phyloP scores from a whole-genome alignment of 78 protist genomes.

The Dictyostelium purpureum region DNA sequence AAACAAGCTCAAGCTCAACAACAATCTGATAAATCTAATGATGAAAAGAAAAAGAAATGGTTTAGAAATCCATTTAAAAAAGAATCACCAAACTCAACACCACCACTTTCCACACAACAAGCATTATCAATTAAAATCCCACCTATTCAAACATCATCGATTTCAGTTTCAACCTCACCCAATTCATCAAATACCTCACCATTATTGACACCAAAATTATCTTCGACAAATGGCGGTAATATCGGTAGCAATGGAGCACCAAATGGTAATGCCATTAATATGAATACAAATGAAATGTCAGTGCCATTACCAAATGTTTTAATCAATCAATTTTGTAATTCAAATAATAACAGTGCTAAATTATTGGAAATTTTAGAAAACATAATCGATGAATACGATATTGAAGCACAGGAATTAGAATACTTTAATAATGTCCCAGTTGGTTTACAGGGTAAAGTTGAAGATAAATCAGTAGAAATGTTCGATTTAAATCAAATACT shows the following conservation, averaged over 20 bases:
- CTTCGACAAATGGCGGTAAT: not conserved
- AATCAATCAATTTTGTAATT: not conserved
- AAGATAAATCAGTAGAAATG: slow-evolving; percentile 14
- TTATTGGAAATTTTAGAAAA: not conserved
- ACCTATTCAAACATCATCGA: not conserved
- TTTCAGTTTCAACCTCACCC: slow-evolving; percentile 8
- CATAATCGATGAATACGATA: not conserved
- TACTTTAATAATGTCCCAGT: slow-evolving; percentile 3
- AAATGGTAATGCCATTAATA: not conserved
- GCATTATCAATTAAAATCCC: not conserved
- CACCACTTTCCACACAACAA: not conserved
- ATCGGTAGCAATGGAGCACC: not conserved
- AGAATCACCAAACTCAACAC: slow-evolving; percentile 10
- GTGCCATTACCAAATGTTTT: slow-evolving; percentile 1
- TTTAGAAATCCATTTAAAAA: slow-evolving; percentile 13
- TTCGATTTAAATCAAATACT: not conserved
- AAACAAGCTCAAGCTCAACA: not conserved
- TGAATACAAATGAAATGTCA: not conserved
- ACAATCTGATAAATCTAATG: not conserved
- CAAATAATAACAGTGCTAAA: not conserved
- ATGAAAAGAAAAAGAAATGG: slow-evolving; percentile 12
- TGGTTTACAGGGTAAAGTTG: slow-evolving; percentile 31
- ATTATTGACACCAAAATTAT: not conserved
- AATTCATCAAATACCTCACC: not conserved
- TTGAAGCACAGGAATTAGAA: not conserved